Evolutionary conservation across 2,329 filamentous ascomycete species (phyloP), one percentile per base, ranked within the genome.

Genomic region (Scopulariopsis brevicaulis): DNA sequence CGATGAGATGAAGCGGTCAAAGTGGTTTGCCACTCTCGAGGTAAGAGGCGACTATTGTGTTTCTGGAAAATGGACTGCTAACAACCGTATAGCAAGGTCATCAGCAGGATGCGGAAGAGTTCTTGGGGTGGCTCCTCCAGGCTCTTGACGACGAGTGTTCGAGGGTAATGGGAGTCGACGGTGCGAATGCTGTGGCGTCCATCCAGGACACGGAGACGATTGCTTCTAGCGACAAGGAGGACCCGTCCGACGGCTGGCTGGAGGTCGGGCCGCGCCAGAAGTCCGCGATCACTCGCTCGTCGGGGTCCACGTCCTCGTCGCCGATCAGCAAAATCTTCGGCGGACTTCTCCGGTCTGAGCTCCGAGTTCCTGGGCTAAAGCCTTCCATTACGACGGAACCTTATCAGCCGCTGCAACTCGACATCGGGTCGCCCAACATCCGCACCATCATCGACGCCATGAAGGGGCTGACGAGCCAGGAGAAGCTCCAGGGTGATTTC

Each of bases 91-190:
- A 91, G 86, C 88, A 91, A 60, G 94, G 94, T 18, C 93, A 96
- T 65, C 94, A 99, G 70, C 93, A 99, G 76, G 94, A 99, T 73
- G 94, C 94, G 1, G 91, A 99, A 68, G 94, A 99, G 67, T 99
- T 99, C 64, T 77, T 99, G 25, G 93, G 92, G 0, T 96, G 97
- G 69, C 77, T 99, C 37, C 78, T 99, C 4, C 92, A 96, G 66
- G 90, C 90, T 54, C 82, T 99, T 37, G 92, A 96, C 65, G 92
- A 97, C 63, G 94, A 99, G 70, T 96, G 92, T 68, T 83, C 85
- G 18, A 80, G 85, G 59, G 85, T 93, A 53, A 88, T 95, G 74
- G 82, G 82, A 62, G 75, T 74, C 59, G 73, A 75, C 6, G 63
- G 70, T 62, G 71, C 68, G 1, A 67, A 60, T 1, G 67, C 69